Evolutionary conservation across 2,329 filamentous ascomycete genomes (phyloP), one percentile per base, ranked within the genome.

Genomic region (Penicillium sp.): DNA sequence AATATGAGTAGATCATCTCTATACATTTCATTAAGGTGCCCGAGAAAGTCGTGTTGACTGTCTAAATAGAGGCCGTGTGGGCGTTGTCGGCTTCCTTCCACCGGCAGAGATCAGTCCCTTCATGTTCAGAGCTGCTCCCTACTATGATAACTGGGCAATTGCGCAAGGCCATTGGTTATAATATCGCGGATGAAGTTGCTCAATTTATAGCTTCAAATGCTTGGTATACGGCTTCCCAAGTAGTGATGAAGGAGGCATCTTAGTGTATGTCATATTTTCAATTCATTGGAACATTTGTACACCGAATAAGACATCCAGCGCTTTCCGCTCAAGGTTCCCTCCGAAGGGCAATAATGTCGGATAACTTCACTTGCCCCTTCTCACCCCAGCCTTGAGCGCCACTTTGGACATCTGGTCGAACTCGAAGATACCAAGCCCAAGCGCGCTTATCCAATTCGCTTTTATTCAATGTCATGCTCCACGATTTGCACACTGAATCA

Each of bases 341-440:
- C 33, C 52, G 61, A 42, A 66, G 50, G 33, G 53, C 55, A 13
- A 91, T 66, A 35, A 95, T 88, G 56, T 82, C 81, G 12, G 73
- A 72, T 31, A 95, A 66, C 57, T 76, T 82, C 25, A 95, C 74
- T 46, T 75, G 72, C 1, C 87, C 88, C 68, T 92, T 93, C 10
- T 86, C 87, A 25, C 89, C 89, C 89, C 89, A 95, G 1, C 90
- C 89, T 18, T 82, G 81, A 42, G 81, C 81, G 0, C 89, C 90
- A 49, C 77, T 72, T 50, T 87, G 83, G 2, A 95, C 86, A 18
- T 88, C 84, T 0, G 89, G 89, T 54, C 90, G 76, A 18, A 91
- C 82, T 20, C 80, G 78, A 1, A 86, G 75, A 68, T 95, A 95
- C 89, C 89, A 95, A 9, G 74, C 74, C 88, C 89, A 95, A 15